Percentiles rank a stretch among this genome's conserved stretches.
Evolutionary conservation across 192 early-diverging fungal species (phyloP).

Genomic region (Dissophora ornata): DNA sequence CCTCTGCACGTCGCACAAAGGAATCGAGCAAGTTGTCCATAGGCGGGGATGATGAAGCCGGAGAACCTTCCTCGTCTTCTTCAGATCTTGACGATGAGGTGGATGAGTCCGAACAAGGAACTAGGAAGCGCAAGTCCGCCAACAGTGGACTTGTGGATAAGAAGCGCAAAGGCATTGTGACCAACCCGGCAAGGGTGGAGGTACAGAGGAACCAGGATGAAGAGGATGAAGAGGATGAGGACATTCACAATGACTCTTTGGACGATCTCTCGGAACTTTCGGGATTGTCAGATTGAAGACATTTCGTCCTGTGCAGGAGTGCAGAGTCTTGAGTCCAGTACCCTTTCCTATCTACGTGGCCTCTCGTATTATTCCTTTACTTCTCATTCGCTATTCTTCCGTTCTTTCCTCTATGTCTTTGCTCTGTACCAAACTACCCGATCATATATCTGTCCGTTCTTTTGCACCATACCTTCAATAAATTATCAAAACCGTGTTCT

Average conservation of each 20-base stretch:
- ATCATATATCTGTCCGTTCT: too few relatives aligned
- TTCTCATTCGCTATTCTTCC: too few relatives aligned
- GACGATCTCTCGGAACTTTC: slow-evolving; percentile 51
- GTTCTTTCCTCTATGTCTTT: too few relatives aligned
- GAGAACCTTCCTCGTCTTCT: slow-evolving; percentile 26
- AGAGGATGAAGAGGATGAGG: slow-evolving; percentile 32
- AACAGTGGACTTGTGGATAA: slow-evolving; percentile 20
- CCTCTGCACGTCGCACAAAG: slow-evolving; percentile 27
- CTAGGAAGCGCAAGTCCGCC: slow-evolving; percentile 30
- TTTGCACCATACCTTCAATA: too few relatives aligned
- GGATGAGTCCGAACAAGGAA: not conserved
- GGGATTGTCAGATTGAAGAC: slow-evolving; percentile 35
- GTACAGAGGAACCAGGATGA: slow-evolving; percentile 1
- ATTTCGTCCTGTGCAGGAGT: too few relatives aligned
- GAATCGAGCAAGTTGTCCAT: slow-evolving; percentile 34
- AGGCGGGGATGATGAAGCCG: slow-evolving; percentile 14
- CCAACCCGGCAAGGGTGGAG: not conserved
- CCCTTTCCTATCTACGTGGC: too few relatives aligned
- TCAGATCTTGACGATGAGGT: slow-evolving; percentile 30
- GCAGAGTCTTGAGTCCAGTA: too few relatives aligned
- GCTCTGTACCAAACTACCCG: too few relatives aligned
- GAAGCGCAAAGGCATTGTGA: slow-evolving; percentile 26
- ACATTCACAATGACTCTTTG: slow-evolving; percentile 35
- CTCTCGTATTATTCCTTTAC: too few relatives aligned
- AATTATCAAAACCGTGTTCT: too few relatives aligned